Evolutionary conservation across 768 basidiomycete species (phyloP).

Genomic region (Lenzites betulinus): DNA sequence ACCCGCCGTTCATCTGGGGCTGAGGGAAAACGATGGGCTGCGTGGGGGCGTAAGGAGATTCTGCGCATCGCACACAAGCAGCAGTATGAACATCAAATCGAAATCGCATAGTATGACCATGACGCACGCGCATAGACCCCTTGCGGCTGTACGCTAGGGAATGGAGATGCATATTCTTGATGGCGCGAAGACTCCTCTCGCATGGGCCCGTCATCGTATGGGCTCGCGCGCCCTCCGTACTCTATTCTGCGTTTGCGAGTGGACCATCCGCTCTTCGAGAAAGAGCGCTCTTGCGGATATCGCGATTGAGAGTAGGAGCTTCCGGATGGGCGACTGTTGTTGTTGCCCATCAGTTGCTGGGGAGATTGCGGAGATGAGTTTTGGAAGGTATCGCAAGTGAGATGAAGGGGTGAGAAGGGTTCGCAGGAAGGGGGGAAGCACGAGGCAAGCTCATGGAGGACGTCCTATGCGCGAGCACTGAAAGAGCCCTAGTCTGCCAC

Average conservation of each 20-base stretch:
- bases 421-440: not conserved
- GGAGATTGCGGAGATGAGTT: not conserved
- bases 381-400: not conserved
- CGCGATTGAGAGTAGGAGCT: not conserved
- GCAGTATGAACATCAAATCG: not conserved
- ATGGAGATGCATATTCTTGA: conserved; percentile 6
- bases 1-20: not conserved
- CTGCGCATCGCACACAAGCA: not conserved
- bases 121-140: conserved; percentile 1
- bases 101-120: not conserved
- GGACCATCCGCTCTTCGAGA: conserved; percentile 8
- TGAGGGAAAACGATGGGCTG: conserved; percentile 9
- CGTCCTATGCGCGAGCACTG: not conserved
- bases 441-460: conserved; percentile 6
- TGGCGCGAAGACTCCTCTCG: not conserved
- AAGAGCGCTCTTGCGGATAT: not conserved
- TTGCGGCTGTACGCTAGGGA: conserved; percentile 2
- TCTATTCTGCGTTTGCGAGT: not conserved
- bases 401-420: conserved; percentile 1
- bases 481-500: not conserved
- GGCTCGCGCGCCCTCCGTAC: not conserved
- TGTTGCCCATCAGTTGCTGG: conserved; percentile 19
- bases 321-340: conserved; percentile 12
- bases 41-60: not conserved
- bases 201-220: not conserved